Conservation (phyloP, 306 rosid genomes). For the Aeschynomene evenia region DNA sequence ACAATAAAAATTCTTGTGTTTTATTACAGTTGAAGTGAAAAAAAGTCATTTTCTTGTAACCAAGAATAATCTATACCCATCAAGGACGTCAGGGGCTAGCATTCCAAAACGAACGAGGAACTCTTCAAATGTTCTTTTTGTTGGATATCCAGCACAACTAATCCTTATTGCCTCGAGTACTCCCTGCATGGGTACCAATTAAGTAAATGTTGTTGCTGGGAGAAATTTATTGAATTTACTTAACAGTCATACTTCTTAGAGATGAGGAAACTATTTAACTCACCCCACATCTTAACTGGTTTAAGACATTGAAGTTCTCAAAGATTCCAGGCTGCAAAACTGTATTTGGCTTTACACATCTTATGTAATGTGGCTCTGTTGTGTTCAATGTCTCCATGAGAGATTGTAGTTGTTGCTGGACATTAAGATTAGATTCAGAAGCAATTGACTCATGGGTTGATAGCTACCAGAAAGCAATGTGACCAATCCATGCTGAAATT, state of each 20-base stretch:
- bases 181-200: constrained; percentile 54
- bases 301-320: constrained; percentile 75
- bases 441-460: constrained; percentile 27
- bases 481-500: neutral
- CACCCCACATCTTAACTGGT: constrained; percentile 90
- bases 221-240: neutral
- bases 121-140: constrained; percentile 82
- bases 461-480: constrained; percentile 18
- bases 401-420: constrained; percentile 86
- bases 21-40: neutral
- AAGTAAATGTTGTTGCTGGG: neutral
- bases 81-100: constrained; percentile 80
- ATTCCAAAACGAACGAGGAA: constrained; percentile 88
- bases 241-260: constrained; percentile 1
- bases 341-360: constrained; percentile 90
- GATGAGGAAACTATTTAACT: constrained; percentile 29
- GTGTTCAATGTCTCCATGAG: constrained; percentile 83
- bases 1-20: constrained; percentile 9
- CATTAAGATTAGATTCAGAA: constrained; percentile 33
- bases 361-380: constrained; percentile 88
- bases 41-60: constrained; percentile 7
- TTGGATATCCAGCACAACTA: constrained; percentile 93
- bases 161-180: constrained; percentile 89
- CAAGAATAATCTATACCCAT: constrained; percentile 55
- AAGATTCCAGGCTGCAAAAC: constrained; percentile 88